Conservation (phyloP, 306 rosid species). For the Alnus rubra region DNA sequence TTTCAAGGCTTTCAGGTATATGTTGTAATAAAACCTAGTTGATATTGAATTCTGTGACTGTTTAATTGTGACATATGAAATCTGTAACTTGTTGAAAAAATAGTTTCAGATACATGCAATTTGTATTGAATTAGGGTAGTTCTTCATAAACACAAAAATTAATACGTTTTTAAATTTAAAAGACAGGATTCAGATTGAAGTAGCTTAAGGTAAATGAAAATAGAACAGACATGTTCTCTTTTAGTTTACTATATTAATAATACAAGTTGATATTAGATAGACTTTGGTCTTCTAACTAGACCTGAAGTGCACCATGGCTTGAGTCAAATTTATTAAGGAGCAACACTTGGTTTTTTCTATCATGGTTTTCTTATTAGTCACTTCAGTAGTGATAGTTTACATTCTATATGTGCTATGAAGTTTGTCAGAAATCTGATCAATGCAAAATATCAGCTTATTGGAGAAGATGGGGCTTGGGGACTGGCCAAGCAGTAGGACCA, state of each 20-base stretch:
- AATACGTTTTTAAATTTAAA: background rate
- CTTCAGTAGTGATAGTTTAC: background rate
- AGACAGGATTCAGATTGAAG: background rate
- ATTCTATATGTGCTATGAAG: background rate
- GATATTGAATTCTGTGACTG: background rate
- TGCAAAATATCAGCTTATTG: background rate
- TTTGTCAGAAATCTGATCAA: background rate
- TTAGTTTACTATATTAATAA: background rate
- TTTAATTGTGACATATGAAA: background rate
- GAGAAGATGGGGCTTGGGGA: background rate
- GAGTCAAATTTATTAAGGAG: too few relatives aligned
- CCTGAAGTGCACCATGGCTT: background rate
- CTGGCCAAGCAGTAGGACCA: background rate
- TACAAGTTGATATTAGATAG: background rate
- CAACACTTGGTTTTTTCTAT: too few relatives aligned
- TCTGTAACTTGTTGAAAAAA: background rate
- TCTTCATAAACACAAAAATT: background rate
- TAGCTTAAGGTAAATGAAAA: background rate
- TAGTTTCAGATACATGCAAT: background rate
- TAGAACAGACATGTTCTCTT: background rate
- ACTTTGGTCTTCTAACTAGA: background rate
- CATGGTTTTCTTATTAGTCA: too few relatives aligned
- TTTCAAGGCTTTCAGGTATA: constrained; percentile 90
- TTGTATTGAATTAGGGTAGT: background rate
- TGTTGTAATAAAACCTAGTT: background rate